Conservation (phyloP, 2,329 filamentous ascomycete genomes). For the Trichoderma simmonsii region DNA sequence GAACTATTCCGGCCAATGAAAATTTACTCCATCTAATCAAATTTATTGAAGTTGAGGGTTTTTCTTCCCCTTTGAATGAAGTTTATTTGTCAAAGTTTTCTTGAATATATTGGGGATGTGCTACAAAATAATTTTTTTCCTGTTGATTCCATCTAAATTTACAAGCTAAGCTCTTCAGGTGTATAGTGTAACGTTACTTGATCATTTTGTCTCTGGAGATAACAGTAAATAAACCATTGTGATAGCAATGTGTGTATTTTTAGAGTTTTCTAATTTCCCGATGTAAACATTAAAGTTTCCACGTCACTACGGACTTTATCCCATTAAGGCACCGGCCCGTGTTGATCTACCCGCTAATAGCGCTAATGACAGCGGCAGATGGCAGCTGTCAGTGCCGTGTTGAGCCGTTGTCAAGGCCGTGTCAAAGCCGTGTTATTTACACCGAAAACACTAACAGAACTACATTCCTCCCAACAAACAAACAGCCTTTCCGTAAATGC, state of each 20-base stretch:
- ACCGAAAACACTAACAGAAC: background rate
- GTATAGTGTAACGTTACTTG: background rate
- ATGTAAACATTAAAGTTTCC: background rate
- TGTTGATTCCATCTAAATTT: background rate
- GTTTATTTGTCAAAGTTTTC: background rate
- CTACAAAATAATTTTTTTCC: background rate
- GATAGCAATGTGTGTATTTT: background rate
- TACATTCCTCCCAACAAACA: background rate
- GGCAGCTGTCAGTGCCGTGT: background rate
- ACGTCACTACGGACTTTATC: background rate
- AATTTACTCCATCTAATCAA: too few relatives aligned
- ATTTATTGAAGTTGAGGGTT: background rate
- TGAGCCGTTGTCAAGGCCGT: background rate
- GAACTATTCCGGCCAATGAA: background rate
- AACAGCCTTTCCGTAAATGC: background rate
- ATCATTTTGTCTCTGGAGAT: background rate
- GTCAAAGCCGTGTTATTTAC: background rate
- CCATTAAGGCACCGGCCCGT: background rate
- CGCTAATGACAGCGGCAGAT: background rate
- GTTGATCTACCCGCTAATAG: background rate
- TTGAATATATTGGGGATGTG: background rate
- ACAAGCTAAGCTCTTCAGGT: background rate
- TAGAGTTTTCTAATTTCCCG: background rate
- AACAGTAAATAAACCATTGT: background rate
- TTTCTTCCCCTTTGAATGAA: background rate